Conservation (phyloP, 768 basidiomycete species). For the Russula griseocarnosa region DNA sequence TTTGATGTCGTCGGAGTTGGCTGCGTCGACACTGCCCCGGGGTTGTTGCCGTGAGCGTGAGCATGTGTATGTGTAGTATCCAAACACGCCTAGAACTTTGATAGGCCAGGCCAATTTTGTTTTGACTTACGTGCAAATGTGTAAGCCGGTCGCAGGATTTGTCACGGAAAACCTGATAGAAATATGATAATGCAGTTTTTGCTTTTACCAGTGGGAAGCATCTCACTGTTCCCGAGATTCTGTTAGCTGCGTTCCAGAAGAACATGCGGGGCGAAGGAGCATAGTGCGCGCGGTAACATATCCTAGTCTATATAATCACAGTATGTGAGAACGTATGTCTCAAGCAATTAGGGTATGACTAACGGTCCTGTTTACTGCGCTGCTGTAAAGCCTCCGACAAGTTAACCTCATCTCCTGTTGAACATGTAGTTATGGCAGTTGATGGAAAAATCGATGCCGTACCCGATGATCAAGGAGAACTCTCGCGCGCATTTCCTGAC, state of each 20-base stretch:
- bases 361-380: slow-evolving; percentile 1
- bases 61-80: background rate
- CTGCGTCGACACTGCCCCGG: slow-evolving; percentile 47
- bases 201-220: no score
- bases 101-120: no score
- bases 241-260: background rate
- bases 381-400: background rate
- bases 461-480: no score
- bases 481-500: no score
- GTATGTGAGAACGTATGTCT: background rate
- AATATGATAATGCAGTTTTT: no score
- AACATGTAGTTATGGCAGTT: background rate
- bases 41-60: background rate
- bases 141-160: slow-evolving; percentile 67
- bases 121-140: slow-evolving; percentile 47
- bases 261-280: slow-evolving; percentile 15
- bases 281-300: slow-evolving; percentile 16
- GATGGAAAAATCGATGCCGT: no score
- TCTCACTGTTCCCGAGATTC: slow-evolving; percentile 19
- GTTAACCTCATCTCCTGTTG: slow-evolving; percentile 12
- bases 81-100: no score
- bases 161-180: slow-evolving; percentile 46
- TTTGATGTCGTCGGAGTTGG: slow-evolving; percentile 51
- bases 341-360: background rate
- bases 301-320: slow-evolving; percentile 1